phyloP scores from a whole-genome alignment of 169 alveolate species.

The Plasmodium coatneyi region DNA sequence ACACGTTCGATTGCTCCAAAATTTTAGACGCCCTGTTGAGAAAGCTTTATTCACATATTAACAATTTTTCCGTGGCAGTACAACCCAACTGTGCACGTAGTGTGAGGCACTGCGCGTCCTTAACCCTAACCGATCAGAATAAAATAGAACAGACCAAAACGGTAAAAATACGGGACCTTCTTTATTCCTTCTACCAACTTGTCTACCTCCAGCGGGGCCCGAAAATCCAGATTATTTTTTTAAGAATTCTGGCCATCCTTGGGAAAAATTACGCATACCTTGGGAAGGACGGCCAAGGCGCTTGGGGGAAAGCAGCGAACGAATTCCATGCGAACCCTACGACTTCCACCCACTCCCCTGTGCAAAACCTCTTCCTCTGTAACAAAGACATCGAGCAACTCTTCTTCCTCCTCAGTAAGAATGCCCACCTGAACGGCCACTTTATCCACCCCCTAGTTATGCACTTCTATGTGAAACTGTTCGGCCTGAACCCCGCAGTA shows the following conservation, averaged over 20 bases:
- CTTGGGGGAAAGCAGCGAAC: not conserved
- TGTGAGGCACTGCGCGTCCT: not conserved
- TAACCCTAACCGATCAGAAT: not conserved
- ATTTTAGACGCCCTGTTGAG: slow-evolving; percentile 37
- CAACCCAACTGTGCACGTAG: not conserved
- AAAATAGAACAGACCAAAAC: slow-evolving; percentile 4
- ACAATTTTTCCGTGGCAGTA: not conserved
- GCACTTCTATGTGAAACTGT: slow-evolving; percentile 32
- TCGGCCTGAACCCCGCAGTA: not conserved
- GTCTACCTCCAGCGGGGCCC: not conserved
- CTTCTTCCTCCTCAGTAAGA: slow-evolving; percentile 29
- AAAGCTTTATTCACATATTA: slow-evolving; percentile 22
- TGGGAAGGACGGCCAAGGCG: not conserved
- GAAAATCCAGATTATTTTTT: slow-evolving; percentile 31
- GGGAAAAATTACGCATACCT: not conserved
- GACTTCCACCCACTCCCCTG: not conserved
- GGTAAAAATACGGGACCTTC: slow-evolving; percentile 41
- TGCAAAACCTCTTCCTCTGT: slow-evolving; percentile 5
- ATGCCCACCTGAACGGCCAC: slow-evolving; percentile 10
- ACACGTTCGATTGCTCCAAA: slow-evolving; percentile 22
- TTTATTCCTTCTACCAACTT: slow-evolving; percentile 56
- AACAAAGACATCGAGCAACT: slow-evolving; percentile 66
- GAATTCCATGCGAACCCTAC: not conserved
- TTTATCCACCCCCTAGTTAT: slow-evolving; percentile 31
- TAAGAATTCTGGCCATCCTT: slow-evolving; percentile 23